Conservation (phyloP, 768 basidiomycete species). For the Pleurotus djamor region DNA sequence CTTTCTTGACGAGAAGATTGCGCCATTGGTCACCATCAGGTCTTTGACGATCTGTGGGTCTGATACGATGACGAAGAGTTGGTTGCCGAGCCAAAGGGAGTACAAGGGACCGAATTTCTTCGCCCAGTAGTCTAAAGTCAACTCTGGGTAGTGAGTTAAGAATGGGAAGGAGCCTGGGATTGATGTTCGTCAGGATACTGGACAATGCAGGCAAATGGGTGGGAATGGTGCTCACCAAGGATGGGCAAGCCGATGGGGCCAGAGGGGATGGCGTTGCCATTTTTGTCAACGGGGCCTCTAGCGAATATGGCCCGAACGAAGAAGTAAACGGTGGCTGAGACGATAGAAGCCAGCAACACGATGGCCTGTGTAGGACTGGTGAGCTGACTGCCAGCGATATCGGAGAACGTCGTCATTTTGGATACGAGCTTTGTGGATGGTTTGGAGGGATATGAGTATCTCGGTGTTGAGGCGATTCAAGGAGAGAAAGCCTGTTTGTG, state of each 20-base stretch:
- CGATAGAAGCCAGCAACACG: slow-evolving; percentile 16
- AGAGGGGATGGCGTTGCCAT: slow-evolving; percentile 17
- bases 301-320: slow-evolving; percentile 7
- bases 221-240: slow-evolving; percentile 18
- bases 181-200: neutral
- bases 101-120: slow-evolving; percentile 40
- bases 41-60: slow-evolving; percentile 42
- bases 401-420: neutral
- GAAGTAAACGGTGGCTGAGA: slow-evolving; percentile 20
- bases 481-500: neutral
- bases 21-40: slow-evolving; percentile 40
- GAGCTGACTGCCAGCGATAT: slow-evolving; percentile 6
- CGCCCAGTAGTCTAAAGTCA: slow-evolving; percentile 38
- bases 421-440: neutral
- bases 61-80: slow-evolving; percentile 43
- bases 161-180: slow-evolving; percentile 31
- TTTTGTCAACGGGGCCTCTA: slow-evolving; percentile 6
- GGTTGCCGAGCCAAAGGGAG: slow-evolving; percentile 45
- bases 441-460: too few species aligned
- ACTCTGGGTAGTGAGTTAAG: slow-evolving; percentile 39
- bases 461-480: too few species aligned
- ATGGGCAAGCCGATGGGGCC: slow-evolving; percentile 20
- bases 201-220: too few species aligned
- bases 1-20: slow-evolving; percentile 45
- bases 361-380: slow-evolving; percentile 6